Evolutionary conservation across 345 rosid genomes (phyloP), one percentile per base, ranked within the genome.

Genomic region (Lumnitzera littorea): DNA sequence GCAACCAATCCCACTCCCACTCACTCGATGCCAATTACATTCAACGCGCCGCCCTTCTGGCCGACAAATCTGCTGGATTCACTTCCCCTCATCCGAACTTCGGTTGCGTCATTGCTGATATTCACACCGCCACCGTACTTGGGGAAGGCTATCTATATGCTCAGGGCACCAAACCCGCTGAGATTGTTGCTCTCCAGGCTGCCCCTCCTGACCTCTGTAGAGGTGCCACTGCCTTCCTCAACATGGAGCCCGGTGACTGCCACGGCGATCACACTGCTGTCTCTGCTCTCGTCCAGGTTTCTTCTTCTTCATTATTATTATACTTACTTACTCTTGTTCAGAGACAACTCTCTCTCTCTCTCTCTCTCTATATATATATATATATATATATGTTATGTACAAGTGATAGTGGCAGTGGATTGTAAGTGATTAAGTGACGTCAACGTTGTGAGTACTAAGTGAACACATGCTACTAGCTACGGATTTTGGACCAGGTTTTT

Each of bases 181-280:
- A 92, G 78, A 65, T 82, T 5, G 73, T 56, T 54, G 98, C 95
- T 2, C 85, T 80, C 36, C 96, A 87, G 77, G 82, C 87, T 11
- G 90, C 88, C 23, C 82, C 87, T 9, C 15, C 27, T 9, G 80
- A 67, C 55, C 60, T 31, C 53, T 78, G 81, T 53, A 71, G 71
- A 63, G 91, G 87, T 65, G 82, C 85, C 29, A 84, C 87, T 0
- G 98, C 96, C 54, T 92, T 82, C 73, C 72, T 92, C 27, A 92
- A 87, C 64, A 63, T 89, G 88, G 96, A 92, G 77, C 87, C 97
- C 25, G 98, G 96, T 20, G 97, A 92, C 67, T 92, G 96, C 76
- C 88, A 89, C 63, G 97, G 95, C 46, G 98, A 89, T 61, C 74
- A 75, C 65, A 61, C 84, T 48, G 96, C 97, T 4, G 83, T 86